Conservation (phyloP, 2,329 filamentous ascomycete species). For the Alternaria rosae region DNA sequence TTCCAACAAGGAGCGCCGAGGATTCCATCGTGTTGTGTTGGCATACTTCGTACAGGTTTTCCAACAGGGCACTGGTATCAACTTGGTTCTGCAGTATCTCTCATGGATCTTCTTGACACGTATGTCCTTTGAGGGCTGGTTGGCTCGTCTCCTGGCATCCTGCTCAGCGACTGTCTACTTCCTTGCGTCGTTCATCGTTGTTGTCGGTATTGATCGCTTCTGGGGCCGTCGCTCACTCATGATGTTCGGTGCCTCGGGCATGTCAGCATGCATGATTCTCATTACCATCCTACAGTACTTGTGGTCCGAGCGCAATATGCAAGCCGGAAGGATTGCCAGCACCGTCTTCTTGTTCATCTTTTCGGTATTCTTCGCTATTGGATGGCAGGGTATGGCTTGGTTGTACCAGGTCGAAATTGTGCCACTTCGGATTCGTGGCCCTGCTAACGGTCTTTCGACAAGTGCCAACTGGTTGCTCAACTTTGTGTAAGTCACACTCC, state of each 20-base stretch:
- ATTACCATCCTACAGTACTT: conserved; percentile 38
- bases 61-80: conserved; percentile 51
- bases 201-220: conserved; percentile 48
- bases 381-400: conserved; percentile 77
- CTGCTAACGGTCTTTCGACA: conserved; percentile 84
- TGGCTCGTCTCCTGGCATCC: conserved; percentile 50
- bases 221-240: conserved; percentile 46
- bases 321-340: conserved; percentile 45
- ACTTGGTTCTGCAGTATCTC: conserved; percentile 48
- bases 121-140: conserved; percentile 57
- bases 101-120: conserved; percentile 61
- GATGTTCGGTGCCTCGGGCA: conserved; percentile 47
- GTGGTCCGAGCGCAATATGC: conserved; percentile 25
- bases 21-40: conserved; percentile 52
- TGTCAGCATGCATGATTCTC: conserved; percentile 44
- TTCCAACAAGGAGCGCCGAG: conserved; percentile 48
- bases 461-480: conserved; percentile 85
- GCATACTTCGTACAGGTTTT: conserved; percentile 54
- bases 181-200: conserved; percentile 46
- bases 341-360: conserved; percentile 83
- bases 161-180: conserved; percentile 51
- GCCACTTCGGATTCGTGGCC: conserved; percentile 84
- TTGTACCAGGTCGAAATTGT: conserved; percentile 76
- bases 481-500: conserved; percentile 52
- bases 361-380: conserved; percentile 89